These are phyloP conservation scores for Phtheirospermum japonicum DNA, from an alignment of 257 asterid genomes.

Conservation along the genomic window DNA sequence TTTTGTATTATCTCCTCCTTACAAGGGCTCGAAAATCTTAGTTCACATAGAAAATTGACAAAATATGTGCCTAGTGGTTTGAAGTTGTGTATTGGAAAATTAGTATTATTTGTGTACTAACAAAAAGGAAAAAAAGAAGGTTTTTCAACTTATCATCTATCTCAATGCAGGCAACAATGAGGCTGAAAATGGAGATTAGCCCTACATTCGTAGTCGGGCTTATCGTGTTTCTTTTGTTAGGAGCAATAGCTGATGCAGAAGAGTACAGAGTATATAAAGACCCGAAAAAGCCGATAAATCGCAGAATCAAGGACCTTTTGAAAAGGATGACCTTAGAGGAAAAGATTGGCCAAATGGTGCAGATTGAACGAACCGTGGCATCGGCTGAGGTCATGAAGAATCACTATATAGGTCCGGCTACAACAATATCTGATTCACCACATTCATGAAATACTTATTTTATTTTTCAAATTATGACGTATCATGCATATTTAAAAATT, in stretches of 20 bases:
- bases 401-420: slow-evolving; percentile 49
- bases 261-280: slow-evolving; percentile 52
- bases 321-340: slow-evolving; percentile 62
- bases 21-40: background rate
- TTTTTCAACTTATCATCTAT: slow-evolving; percentile 1
- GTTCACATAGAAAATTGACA: too few species aligned
- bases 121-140: too few species aligned
- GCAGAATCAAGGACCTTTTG: slow-evolving; percentile 56
- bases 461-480: background rate
- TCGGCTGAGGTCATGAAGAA: slow-evolving; percentile 48
- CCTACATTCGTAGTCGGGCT: slow-evolving; percentile 30
- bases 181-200: slow-evolving; percentile 39
- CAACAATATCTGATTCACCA: background rate
- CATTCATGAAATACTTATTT: background rate
- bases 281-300: slow-evolving; percentile 41
- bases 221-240: slow-evolving; percentile 34
- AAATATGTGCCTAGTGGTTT: slow-evolving; percentile 5
- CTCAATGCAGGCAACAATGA: slow-evolving; percentile 24
- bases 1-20: too few species aligned
- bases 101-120: too few species aligned
- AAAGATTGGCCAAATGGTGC: slow-evolving; percentile 79
- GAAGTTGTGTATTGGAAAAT: background rate
- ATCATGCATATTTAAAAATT: background rate
- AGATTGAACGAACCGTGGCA: slow-evolving; percentile 59
- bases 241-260: slow-evolving; percentile 40